Evolutionary conservation across 768 basidiomycete genomes (phyloP), one percentile per base, ranked within the genome.

Genomic region (Dendrothele bispora): DNA sequence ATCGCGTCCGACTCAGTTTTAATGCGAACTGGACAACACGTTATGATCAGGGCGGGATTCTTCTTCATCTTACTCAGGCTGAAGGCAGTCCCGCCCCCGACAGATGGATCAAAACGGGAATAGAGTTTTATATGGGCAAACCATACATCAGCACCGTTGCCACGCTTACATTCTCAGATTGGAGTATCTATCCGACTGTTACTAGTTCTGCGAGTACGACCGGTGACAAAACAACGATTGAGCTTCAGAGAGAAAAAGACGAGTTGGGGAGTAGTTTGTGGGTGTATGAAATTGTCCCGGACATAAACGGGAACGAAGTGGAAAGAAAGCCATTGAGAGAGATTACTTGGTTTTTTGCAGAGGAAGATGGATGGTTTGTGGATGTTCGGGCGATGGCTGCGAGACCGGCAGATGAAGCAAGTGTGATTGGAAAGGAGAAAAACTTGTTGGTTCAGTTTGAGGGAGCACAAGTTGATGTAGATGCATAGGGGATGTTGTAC

Each of bases 261-360:
- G 49, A 44, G 26, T 22, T 50, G 10, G 49, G 44, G 4, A 40
- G 25, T 18, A 46, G 43, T 20, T 39, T 51, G 5, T 51, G 50
- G 50, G 50, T 51, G 10, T 51, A 51, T 26, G 43, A 45, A 4
- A n/a, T 51, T 21, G 34, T 40, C 21, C 12, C 46, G 7, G 44
- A 44, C 25, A 20, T 34, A 7, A 36, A 36, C 7, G 44, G 44
- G 11, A 25, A 46, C 14, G 38, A 39, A 25, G 4, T 46, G 8
- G 44, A 46, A 24, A 51, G 50, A 21, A 29, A 39, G 3, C 44
- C 44, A 12, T 40, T 51, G 38, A 40, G 50, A 18, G 50, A 51
- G 28, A 38, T 45, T n/a, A 39, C 50, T 7, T 51, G 50, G 50
- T 46, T 51, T n/a, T 41, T 51, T 35, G 50, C 44, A 12, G 44